Evolutionary conservation across 176 grass and related monocot species (phyloP), one percentile per base, ranked within the genome.

Genomic region (Phoenix roebelenii): DNA sequence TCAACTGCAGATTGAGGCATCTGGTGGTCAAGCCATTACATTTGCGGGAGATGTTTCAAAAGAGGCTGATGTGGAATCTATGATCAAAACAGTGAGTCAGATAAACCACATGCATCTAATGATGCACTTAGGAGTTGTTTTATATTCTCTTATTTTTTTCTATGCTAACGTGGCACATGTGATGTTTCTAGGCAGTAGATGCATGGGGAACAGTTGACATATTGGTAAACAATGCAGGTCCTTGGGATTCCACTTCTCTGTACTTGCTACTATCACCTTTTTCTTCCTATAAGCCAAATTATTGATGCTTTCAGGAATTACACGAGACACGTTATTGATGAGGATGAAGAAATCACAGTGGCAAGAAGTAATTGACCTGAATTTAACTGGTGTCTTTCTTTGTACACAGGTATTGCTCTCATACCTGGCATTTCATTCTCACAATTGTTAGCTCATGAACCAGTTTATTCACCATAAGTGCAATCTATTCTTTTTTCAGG

Each of bases 271-370:
- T 20, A 10, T 44, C 35, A 44, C 35, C 9, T 39, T 53, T 51
- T 50, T 67, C 50, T 71, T 63, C 65, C 49, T 3, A 22, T 20
- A 67, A 18, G 12, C 22, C 44, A 49, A 60, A 17, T 18, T 59
- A 53, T 35, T 85, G 28, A 16, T 57, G 67, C 58, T 72, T 73
- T 24, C 64, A 98, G 93, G 93, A 67, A 98, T 92, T 76, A 98
- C 93, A 61, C 65, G 93, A 25, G 93, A 98, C 28, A 89, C 88
- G 49, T 74, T 98, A 65, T 81, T 98, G 68, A 98, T 98, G 84
- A 80, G 93, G 73, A 98, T 98, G 93, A 98, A 98, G 74, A 92
- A 83, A 92, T 72, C 81, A 29, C 93, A 98, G 75, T 98, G 93
- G 93, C 84, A 92, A 78, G 93, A 98, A 68, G 93, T 98, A 63